phyloP scores from a whole-genome alignment of 108 stramenopile genomes.

The Chaetoceros muelleri region DNA sequence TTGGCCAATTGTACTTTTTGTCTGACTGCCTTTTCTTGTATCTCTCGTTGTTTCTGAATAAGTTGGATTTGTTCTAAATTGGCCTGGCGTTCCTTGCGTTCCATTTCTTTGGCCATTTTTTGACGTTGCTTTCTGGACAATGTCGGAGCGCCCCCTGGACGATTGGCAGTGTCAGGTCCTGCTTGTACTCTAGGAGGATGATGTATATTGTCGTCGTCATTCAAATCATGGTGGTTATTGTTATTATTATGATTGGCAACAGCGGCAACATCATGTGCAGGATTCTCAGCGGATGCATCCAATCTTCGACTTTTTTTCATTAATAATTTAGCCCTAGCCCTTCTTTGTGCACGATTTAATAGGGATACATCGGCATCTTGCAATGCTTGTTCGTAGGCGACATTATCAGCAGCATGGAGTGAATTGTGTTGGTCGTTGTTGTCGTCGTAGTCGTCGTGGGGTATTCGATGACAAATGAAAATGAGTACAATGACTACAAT shows the following conservation, averaged over 20 bases:
- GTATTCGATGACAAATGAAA: not conserved
- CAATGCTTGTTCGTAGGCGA: not conserved
- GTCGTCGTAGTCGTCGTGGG: not conserved
- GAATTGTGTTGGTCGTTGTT: too few species aligned
- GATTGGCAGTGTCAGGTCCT: not conserved
- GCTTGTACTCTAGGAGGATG: too few species aligned
- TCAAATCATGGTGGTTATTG: too few species aligned
- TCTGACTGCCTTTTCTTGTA: not conserved
- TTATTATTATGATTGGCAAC: too few species aligned
- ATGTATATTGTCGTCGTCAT: not conserved
- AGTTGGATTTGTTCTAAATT: not conserved
- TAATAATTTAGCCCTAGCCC: not conserved
- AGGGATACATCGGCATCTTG: not conserved
- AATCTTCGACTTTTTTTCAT: not conserved
- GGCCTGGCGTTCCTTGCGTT: not conserved
- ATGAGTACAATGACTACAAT: not conserved
- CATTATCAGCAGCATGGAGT: too few species aligned
- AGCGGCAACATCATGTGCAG: not conserved
- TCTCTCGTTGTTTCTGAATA: not conserved
- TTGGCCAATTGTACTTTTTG: not conserved
- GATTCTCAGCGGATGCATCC: not conserved
- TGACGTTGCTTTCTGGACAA: not conserved
- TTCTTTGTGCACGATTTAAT: conserved; percentile 1
- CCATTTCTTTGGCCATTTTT: not conserved
- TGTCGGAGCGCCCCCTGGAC: not conserved